These are phyloP conservation scores for Thymus mandschuricus DNA, from an alignment of 257 asterid species.

Conservation along the genomic window DNA sequence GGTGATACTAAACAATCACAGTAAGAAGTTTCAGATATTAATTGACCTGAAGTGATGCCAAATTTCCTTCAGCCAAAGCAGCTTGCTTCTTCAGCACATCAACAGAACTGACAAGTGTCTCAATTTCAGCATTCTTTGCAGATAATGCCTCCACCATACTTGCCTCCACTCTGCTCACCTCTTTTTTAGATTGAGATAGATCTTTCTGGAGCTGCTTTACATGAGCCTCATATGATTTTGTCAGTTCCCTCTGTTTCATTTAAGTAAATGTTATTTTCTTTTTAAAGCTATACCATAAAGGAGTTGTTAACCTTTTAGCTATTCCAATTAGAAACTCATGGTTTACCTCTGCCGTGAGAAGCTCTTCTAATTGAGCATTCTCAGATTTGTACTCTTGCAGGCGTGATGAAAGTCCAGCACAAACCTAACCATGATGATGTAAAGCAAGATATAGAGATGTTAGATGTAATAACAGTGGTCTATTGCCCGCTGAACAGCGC, in stretches of 20 bases:
- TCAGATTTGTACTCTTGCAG: constrained; percentile 98
- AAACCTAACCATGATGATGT: constrained; percentile 59
- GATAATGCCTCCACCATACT: constrained; percentile 87
- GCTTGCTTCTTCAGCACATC: constrained; percentile 92
- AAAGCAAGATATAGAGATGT: constrained; percentile 22
- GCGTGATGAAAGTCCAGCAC: constrained; percentile 99
- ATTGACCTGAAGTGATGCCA: constrained; percentile 86
- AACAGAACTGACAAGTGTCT: constrained; percentile 71
- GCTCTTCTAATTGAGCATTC: constrained; percentile 98
- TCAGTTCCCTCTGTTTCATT: constrained; percentile 83
- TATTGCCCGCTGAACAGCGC: constrained; percentile 24
- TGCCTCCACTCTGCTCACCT: constrained; percentile 78
- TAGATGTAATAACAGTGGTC: constrained; percentile 4
- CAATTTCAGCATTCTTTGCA: constrained; percentile 97
- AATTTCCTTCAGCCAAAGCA: constrained; percentile 88
- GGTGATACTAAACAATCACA: constrained; percentile 16
- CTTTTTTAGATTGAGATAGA: constrained; percentile 72
- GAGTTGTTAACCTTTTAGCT: constrained; percentile 17
- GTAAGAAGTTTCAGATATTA: constrained; percentile 24
- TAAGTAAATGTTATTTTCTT: constrained; percentile 26
- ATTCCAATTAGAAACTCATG: constrained; percentile 27
- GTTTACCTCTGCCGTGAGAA: constrained; percentile 89
- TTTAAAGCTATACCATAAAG: constrained; percentile 21
- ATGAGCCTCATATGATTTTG: constrained; percentile 78
- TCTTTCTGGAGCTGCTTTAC: constrained; percentile 90